Base-by-base conservation (phyloP, 2,329 filamentous ascomycete genomes). In the Sarocladiaceae sp. region DNA sequence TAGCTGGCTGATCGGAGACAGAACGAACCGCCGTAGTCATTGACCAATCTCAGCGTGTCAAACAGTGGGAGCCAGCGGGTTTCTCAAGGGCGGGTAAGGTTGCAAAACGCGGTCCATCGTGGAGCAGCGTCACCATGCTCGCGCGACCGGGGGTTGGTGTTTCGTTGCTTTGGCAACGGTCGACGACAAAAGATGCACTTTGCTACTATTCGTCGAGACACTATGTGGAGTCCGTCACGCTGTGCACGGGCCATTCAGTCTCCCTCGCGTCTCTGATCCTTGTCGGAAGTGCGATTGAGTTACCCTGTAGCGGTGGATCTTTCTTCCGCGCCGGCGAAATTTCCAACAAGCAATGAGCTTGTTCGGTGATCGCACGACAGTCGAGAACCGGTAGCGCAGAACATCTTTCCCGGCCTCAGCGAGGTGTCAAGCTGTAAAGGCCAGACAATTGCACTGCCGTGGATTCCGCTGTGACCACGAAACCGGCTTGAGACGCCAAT, bases 1-100 rank as follows among this genome's bases (percentile, higher is more conserved):
- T 33, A 15, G 29, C 10, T 33, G 29, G 29, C 29, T 33, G 29
- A 33, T 33, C 29, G 10, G 29, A 33, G 10, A 8, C 15, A 15
- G 29, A 33, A 33, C 10, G 29, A 33, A 33, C 29, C n/a, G n/a
- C n/a, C n/a, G n/a, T 4, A 17, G n/a, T 13, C 44, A 48, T 20
- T 29, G 44, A 33, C 44, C 44, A 48, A 48, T 48, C 44, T 48
- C 44, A 48, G 44, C 44, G 44, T 48, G 44, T 48, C 44, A 33
- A 48, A 48, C 44, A 48, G 44, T 48, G 44, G 44, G 28, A 29
- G 25, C 44, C 20, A n/a, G 44, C 44, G 44, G 44, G 44, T 33
- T 48, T 48, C 40, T 44, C 26, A 48, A 48, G 44, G 44, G 44
- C 44, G 26, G 23, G 28, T 28, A 8, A 25, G 20, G 40, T 18